Base-by-base conservation (phyloP, 2,329 filamentous ascomycete genomes). In the Myriosclerotinia scirpicola region DNA sequence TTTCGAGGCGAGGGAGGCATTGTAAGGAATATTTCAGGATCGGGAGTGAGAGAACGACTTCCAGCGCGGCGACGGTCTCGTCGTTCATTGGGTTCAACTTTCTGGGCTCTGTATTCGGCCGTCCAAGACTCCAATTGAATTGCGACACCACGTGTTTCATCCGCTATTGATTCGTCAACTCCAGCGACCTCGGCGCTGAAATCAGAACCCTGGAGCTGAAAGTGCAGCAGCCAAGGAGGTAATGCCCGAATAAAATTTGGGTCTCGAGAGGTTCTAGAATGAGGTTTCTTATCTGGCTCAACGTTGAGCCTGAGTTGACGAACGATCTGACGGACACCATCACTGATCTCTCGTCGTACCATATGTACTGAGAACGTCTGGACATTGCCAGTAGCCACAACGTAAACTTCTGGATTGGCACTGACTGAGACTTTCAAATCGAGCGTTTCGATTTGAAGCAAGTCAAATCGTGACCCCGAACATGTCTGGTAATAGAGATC, bases 401-500 rank as follows among this genome's bases (percentile, higher is more conserved):
- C 93, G 56, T 90, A 89, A 9, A 97, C 86, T 71, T 97, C 90
- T 0, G 93, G 93, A 5, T 91, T 88, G 6, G 94, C 94, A 70
- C 87, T 94, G 15, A 98, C 80, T 74, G 97, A 90, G 0, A 91
- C 80, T 74, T 94, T 97, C 66, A 97, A 78, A 74, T 99, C 95
- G 67, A 97, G 85, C 1, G 89, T 90, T 74, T 99, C 94, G 0
- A 90, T 96, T 46, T 93, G 87, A 3, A 98, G 84, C 7, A 99
- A 82, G 73, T 97, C 92, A 74, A 97, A 94, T 62, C 92, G 89
- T 68, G 88, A 87, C 6, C 93, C 91, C 12, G 87, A 86, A 30
- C 90, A 89, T 0, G 93, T 97, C 75, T 97, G 96, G 76, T 99
- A 99, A 77, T 98, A 99, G 0, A 99, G 83, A 70, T 92, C 87